A percentile compares a stretch with the other conserved stretches of the same genome.
Evolutionary conservation across 371 early-diverging fungal genomes (phyloP).

Genomic region (Encephalitozoon cuniculi): DNA sequence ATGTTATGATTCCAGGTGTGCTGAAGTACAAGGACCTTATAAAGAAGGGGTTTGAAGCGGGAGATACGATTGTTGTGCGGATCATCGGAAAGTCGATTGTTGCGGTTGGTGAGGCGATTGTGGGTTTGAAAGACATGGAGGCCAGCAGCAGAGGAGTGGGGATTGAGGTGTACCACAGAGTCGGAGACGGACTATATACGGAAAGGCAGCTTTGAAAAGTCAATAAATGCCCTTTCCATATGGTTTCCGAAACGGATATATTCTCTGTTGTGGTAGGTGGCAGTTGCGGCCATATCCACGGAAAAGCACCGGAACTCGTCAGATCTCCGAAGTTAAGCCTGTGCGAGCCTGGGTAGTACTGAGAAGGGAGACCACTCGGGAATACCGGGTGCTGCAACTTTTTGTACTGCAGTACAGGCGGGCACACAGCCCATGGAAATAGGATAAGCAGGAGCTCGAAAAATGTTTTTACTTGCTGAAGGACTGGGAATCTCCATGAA

Average conservation of each 20-base stretch:
- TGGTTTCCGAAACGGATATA: neutral
- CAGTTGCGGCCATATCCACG: slow-evolving; percentile 38
- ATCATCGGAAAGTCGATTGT: slow-evolving; percentile 31
- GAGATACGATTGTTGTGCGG: slow-evolving; percentile 29
- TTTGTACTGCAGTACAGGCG: neutral
- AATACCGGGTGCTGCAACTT: slow-evolving; percentile 30
- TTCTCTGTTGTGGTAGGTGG: neutral
- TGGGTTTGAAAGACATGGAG: slow-evolving; percentile 22
- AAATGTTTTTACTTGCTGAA: neutral
- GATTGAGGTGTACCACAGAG: slow-evolving; percentile 28
- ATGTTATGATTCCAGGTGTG: slow-evolving; percentile 60
- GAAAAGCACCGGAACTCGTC: slow-evolving; percentile 43
- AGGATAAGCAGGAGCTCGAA: no score
- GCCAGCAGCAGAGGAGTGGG: slow-evolving; percentile 14
- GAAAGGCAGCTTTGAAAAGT: neutral
- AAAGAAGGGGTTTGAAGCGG: slow-evolving; percentile 16
- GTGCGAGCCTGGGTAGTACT: slow-evolving; percentile 37
- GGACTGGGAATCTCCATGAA: neutral
- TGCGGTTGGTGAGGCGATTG: slow-evolving; percentile 34
- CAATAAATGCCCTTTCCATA: neutral
- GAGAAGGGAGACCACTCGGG: slow-evolving; percentile 37
- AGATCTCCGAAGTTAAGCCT: slow-evolving; percentile 43
- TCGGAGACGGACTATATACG: slow-evolving; percentile 29
- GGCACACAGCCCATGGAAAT: no score
- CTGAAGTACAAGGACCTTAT: slow-evolving; percentile 39